Evolutionary conservation across 2,329 filamentous ascomycete species (phyloP).

Genomic region (Microdochium bolleyi): DNA sequence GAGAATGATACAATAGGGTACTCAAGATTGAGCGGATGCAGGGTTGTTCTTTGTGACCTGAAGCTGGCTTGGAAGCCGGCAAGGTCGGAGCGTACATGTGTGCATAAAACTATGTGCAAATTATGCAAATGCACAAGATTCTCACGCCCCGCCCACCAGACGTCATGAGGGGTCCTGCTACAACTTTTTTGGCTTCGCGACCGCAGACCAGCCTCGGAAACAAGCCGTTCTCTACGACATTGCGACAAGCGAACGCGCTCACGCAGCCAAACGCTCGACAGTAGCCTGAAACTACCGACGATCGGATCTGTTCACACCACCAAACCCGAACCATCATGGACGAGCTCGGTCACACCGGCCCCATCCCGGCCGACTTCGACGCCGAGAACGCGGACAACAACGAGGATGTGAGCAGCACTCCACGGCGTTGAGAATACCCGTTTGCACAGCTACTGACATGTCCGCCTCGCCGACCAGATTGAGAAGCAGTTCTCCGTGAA

Average conservation of each 20-base stretch:
- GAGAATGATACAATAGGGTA: too few relatives aligned
- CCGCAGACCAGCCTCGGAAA: too few relatives aligned
- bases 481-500: conserved; percentile 99
- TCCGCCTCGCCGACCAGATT: conserved; percentile 66
- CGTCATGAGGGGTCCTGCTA: neutral
- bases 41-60: too few relatives aligned
- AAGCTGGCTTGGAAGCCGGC: too few relatives aligned
- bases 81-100: too few relatives aligned
- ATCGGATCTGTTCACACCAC: too few relatives aligned
- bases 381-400: conserved; percentile 27
- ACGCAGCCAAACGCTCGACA: too few relatives aligned
- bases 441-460: conserved; percentile 18
- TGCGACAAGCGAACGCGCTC: too few relatives aligned
- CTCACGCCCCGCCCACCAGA: neutral
- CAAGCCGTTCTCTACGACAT: too few relatives aligned
- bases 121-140: too few relatives aligned
- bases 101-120: neutral
- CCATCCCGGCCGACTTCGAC: conserved; percentile 39
- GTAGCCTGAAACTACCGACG: too few relatives aligned
- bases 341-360: conserved; percentile 3
- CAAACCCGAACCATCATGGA: neutral
- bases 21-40: too few relatives aligned
- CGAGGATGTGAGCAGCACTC: conserved; percentile 16
- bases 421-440: neutral
- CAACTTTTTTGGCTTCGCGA: neutral